Conservation (phyloP, 768 basidiomycete genomes). For the Calocybe gangraenosa region DNA sequence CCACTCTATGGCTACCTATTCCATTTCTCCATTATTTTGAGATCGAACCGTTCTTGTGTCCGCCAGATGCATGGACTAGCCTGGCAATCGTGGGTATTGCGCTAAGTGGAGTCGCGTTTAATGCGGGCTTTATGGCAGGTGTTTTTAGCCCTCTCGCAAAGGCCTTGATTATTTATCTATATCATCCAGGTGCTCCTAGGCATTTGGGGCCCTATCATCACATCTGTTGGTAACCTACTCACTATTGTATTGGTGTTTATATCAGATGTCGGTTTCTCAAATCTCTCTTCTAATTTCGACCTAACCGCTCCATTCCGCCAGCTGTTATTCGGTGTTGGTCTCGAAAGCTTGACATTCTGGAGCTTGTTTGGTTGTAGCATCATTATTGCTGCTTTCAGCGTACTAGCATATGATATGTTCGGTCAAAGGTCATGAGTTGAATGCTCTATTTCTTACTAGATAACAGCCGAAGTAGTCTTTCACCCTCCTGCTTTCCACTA, state of each 20-base stretch:
- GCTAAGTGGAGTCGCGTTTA: slow-evolving; percentile 70
- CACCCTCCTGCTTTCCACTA: neutral
- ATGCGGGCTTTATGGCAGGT: slow-evolving; percentile 80
- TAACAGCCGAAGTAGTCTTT: neutral
- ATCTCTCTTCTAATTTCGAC: neutral
- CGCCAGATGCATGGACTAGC: slow-evolving; percentile 41
- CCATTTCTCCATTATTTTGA: slow-evolving; percentile 66
- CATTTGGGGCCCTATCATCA: slow-evolving; percentile 83
- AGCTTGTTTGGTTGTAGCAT: slow-evolving; percentile 73
- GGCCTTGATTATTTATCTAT: slow-evolving; percentile 3
- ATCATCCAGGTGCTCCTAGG: slow-evolving; percentile 67
- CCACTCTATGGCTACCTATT: slow-evolving; percentile 74
- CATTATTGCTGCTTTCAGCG: slow-evolving; percentile 80
- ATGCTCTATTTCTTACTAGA: neutral
- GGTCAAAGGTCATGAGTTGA: slow-evolving; percentile 23
- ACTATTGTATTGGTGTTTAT: slow-evolving; percentile 87
- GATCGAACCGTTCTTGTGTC: slow-evolving; percentile 64
- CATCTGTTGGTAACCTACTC: slow-evolving; percentile 89
- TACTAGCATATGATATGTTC: slow-evolving; percentile 72
- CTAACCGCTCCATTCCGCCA: slow-evolving; percentile 11
- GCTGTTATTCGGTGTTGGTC: slow-evolving; percentile 58
- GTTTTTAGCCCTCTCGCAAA: slow-evolving; percentile 1
- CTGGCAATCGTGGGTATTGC: slow-evolving; percentile 66
- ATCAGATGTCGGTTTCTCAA: slow-evolving; percentile 55
- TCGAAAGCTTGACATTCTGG: slow-evolving; percentile 60